phyloP scores from a whole-genome alignment of 2,329 filamentous ascomycete genomes.

The Aspergillus terreus region DNA sequence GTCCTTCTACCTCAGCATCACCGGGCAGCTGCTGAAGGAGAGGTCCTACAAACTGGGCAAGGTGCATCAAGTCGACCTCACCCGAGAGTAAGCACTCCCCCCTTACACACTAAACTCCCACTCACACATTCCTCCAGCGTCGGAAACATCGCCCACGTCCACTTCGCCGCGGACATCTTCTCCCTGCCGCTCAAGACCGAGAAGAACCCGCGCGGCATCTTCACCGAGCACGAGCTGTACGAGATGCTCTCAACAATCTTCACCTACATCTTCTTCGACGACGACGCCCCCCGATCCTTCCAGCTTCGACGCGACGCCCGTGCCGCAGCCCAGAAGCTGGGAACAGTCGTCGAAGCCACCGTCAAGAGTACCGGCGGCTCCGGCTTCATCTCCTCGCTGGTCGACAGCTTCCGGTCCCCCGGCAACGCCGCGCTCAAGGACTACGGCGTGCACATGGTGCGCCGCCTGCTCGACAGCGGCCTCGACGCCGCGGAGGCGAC shows the following conservation, averaged over 20 bases:
- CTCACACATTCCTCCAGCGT: conserved; percentile 26
- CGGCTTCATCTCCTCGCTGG: conserved; percentile 53
- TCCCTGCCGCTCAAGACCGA: conserved; percentile 53
- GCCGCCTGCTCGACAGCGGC: conserved; percentile 61
- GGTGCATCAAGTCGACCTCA: conserved; percentile 66
- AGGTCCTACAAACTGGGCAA: conserved; percentile 62
- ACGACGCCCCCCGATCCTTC: conserved; percentile 65
- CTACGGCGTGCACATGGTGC: conserved; percentile 64
- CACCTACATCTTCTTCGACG: conserved; percentile 61
- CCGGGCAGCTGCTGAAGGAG: conserved; percentile 56
- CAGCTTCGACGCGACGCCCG: conserved; percentile 57
- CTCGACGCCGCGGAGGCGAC: conserved; percentile 63
- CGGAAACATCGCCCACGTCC: conserved; percentile 53
- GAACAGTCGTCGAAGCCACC: conserved; percentile 59
- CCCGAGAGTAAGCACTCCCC: conserved; percentile 43
- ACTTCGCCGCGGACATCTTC: conserved; percentile 55
- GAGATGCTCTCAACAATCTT: conserved; percentile 63
- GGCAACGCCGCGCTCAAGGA: conserved; percentile 56
- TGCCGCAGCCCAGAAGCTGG: conserved; percentile 57
- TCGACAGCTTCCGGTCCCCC: conserved; percentile 42
- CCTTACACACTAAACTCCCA: neutral
- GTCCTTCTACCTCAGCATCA: conserved; percentile 62
- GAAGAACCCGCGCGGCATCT: conserved; percentile 49
- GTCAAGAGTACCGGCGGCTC: conserved; percentile 59
- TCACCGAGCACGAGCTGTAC: conserved; percentile 57